phyloP scores from a whole-genome alignment of 805 yeast species.

The Schizosaccharomyces osmophilus region DNA sequence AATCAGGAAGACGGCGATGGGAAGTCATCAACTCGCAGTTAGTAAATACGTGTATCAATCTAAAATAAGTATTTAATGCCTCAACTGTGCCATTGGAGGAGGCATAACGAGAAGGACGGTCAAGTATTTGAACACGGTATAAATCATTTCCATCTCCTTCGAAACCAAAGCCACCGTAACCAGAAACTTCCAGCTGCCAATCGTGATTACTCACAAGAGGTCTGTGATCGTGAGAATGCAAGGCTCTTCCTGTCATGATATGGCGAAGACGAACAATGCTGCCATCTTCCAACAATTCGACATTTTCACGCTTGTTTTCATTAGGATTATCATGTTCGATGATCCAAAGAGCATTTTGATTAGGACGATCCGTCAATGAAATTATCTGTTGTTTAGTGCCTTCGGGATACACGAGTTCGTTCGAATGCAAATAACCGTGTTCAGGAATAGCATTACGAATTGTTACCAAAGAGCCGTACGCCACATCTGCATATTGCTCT shows the following conservation, averaged over 20 bases:
- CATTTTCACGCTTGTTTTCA: conserved; percentile 14
- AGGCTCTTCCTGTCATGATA: conserved; percentile 34
- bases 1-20: conserved; percentile 44
- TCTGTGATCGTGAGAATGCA: conserved; percentile 46
- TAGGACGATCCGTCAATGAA: conserved; percentile 37
- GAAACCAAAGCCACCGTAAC: conserved; percentile 38
- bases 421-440: conserved; percentile 68
- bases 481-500: conserved; percentile 38
- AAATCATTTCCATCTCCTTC: conserved; percentile 45
- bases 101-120: conserved; percentile 16
- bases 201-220: conserved; percentile 86
- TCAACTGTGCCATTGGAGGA: conserved; percentile 18
- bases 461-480: conserved; percentile 47
- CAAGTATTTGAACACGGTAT: conserved; percentile 35
- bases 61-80: conserved; percentile 47
- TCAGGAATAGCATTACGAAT: conserved; percentile 43
- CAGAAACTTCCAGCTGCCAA: conserved; percentile 61
- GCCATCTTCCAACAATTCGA: conserved; percentile 28
- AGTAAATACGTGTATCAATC: conserved; percentile 38
- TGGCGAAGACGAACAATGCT: conserved; percentile 47
- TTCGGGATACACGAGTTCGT: conserved; percentile 31
- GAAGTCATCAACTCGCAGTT: conserved; percentile 57
- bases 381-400: conserved; percentile 64
- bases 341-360: conserved; percentile 53
- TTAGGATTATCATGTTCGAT: conserved; percentile 16